phyloP scores from a whole-genome alignment of 2,329 filamentous ascomycete genomes.

The Emericellopsis cladophorae region DNA sequence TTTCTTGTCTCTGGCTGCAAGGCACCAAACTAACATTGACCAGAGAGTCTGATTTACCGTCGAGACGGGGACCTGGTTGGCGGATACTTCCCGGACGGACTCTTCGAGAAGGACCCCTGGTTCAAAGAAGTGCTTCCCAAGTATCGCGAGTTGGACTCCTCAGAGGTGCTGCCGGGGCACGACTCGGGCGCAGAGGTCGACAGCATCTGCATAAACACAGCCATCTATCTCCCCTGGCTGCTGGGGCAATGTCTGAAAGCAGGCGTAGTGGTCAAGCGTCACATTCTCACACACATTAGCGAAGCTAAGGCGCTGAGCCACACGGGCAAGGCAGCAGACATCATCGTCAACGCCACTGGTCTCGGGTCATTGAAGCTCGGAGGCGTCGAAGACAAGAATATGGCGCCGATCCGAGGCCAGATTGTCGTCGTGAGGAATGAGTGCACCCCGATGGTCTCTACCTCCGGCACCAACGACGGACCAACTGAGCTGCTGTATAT shows the following conservation, averaged over 20 bases:
- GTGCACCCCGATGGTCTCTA: constrained; percentile 53
- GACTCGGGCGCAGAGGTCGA: constrained; percentile 67
- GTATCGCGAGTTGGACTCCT: constrained; percentile 47
- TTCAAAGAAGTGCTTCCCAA: constrained; percentile 60
- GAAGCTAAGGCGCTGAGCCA: constrained; percentile 46
- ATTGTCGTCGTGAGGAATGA: constrained; percentile 78
- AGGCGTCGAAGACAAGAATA: constrained; percentile 62
- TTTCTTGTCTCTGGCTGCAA: neutral
- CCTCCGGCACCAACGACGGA: constrained; percentile 63
- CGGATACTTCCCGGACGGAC: constrained; percentile 40
- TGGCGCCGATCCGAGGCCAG: constrained; percentile 73
- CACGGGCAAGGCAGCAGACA: constrained; percentile 43
- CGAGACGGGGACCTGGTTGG: constrained; percentile 48
- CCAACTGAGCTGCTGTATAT: constrained; percentile 63
- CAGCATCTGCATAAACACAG: constrained; percentile 84
- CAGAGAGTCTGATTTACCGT: constrained; percentile 35
- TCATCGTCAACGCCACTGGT: constrained; percentile 85
- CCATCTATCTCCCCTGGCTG: constrained; percentile 79
- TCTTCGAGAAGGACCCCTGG: constrained; percentile 58
- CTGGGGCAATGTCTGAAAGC: constrained; percentile 64
- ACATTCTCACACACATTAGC: constrained; percentile 52
- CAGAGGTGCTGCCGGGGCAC: constrained; percentile 48
- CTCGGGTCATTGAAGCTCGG: constrained; percentile 63
- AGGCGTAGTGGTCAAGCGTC: constrained; percentile 57
- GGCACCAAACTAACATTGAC: neutral